Percentiles rank a stretch among this genome's conserved stretches.
Evolutionary conservation across 805 yeast genomes (phyloP).

Genomic region (Yarrowia phangngaensis): DNA sequence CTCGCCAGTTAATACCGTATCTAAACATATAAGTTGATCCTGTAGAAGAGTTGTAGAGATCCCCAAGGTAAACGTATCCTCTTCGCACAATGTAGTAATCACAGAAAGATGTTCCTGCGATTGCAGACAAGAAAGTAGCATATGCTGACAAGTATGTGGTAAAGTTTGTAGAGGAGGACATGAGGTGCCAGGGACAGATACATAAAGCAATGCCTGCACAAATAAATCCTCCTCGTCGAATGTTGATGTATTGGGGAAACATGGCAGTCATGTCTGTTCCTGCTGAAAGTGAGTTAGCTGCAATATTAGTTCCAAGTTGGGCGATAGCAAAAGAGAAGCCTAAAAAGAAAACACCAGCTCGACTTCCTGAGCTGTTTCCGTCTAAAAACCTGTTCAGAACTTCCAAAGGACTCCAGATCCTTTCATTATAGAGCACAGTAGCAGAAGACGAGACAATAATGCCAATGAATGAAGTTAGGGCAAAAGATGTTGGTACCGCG

Average conservation of each 20-base stretch:
- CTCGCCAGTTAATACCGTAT: conserved; percentile 79
- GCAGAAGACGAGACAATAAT: conserved; percentile 81
- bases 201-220: conserved; percentile 69
- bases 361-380: conserved; percentile 45
- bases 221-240: conserved; percentile 75
- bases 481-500: conserved; percentile 72
- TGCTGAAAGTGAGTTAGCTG: conserved; percentile 50
- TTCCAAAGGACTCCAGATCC: conserved; percentile 82
- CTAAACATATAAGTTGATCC: conserved; percentile 57
- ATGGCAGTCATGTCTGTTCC: conserved; percentile 54
- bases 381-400: conserved; percentile 63
- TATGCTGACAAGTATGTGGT: conserved; percentile 78
- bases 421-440: conserved; percentile 57
- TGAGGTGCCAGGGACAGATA: conserved; percentile 80
- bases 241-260: conserved; percentile 47
- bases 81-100: conserved; percentile 72
- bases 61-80: conserved; percentile 61
- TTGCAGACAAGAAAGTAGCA: conserved; percentile 74
- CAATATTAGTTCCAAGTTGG: conserved; percentile 72
- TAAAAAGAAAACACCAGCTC: conserved; percentile 78
- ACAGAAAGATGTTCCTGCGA: conserved; percentile 63
- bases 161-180: conserved; percentile 65
- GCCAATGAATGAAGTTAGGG: conserved; percentile 79
- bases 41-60: conserved; percentile 53
- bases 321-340: conserved; percentile 68